Conservation (phyloP, 2,329 filamentous ascomycete species). For the Dactylonectria estremocensis region DNA sequence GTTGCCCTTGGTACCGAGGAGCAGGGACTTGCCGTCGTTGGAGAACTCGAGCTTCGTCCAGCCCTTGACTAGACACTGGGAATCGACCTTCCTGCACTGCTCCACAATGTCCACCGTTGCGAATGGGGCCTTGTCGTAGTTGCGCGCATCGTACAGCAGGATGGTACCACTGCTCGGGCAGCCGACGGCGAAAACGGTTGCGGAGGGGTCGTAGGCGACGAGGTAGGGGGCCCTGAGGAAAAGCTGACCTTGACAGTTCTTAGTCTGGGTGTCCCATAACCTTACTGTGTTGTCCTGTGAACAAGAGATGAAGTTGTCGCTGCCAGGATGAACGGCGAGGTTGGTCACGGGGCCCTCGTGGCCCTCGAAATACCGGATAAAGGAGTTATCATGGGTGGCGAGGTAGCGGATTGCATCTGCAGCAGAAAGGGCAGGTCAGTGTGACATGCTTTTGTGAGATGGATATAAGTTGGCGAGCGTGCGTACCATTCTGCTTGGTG, state of each 20-base stretch:
- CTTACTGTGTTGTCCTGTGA: slow-evolving; percentile 92
- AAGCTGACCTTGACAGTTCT: slow-evolving; percentile 84
- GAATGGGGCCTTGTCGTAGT: slow-evolving; percentile 94
- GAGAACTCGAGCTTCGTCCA: slow-evolving; percentile 97
- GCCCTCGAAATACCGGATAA: slow-evolving; percentile 95
- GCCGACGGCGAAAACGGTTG: slow-evolving; percentile 90
- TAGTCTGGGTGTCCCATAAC: slow-evolving; percentile 89
- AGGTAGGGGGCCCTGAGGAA: slow-evolving; percentile 87
- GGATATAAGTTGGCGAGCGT: neutral
- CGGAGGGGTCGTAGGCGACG: slow-evolving; percentile 92
- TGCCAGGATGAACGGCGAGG: slow-evolving; percentile 86
- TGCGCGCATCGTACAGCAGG: slow-evolving; percentile 92
- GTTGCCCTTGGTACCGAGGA: slow-evolving; percentile 86
- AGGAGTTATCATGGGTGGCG: slow-evolving; percentile 95
- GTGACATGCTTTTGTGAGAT: neutral
- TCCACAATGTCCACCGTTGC: slow-evolving; percentile 85
- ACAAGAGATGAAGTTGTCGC: slow-evolving; percentile 93
- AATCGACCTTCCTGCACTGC: slow-evolving; percentile 62
- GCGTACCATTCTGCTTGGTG: slow-evolving; percentile 89
- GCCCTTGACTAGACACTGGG: slow-evolving; percentile 73
- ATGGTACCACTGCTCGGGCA: slow-evolving; percentile 85
- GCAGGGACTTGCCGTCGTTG: slow-evolving; percentile 91
- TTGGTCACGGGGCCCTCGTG: slow-evolving; percentile 89
- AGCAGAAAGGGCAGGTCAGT: slow-evolving; percentile 18
- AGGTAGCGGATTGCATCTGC: slow-evolving; percentile 87